Conservation (phyloP, 495 filamentous ascomycete species). For the Cairneyella variabilis region DNA sequence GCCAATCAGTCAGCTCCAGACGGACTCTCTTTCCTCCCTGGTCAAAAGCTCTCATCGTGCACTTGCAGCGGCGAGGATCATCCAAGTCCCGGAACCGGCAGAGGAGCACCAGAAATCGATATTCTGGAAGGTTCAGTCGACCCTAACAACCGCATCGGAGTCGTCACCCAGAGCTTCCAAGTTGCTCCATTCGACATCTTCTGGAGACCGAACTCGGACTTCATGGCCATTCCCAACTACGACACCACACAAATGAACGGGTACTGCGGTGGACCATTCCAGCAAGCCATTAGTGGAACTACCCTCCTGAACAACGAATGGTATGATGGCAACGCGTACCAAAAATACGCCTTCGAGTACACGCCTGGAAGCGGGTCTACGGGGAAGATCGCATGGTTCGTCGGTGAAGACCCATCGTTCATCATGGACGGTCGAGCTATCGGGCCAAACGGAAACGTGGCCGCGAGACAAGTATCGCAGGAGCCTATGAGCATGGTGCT, state of each 20-base stretch:
- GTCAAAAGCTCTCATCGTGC: slow-evolving; percentile 69
- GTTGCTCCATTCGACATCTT: slow-evolving; percentile 73
- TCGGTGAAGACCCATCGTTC: slow-evolving; percentile 63
- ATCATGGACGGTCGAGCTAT: slow-evolving; percentile 63
- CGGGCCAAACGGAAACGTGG: slow-evolving; percentile 69
- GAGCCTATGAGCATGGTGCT: slow-evolving; percentile 71
- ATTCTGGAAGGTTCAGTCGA: slow-evolving; percentile 65
- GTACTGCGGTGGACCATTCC: slow-evolving; percentile 64
- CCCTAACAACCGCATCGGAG: slow-evolving; percentile 43
- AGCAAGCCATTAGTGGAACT: slow-evolving; percentile 69
- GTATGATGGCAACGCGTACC: slow-evolving; percentile 71
- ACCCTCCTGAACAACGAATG: slow-evolving; percentile 71
- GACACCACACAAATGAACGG: slow-evolving; percentile 57
- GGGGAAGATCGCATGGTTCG: slow-evolving; percentile 66
- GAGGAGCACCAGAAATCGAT: slow-evolving; percentile 75
- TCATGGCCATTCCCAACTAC: slow-evolving; percentile 58
- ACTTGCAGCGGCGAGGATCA: slow-evolving; percentile 64
- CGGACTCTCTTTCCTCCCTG: slow-evolving; percentile 65
- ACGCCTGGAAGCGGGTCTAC: slow-evolving; percentile 50
- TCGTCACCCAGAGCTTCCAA: slow-evolving; percentile 69
- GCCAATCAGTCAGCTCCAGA: slow-evolving; percentile 67
- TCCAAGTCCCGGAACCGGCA: slow-evolving; percentile 63
- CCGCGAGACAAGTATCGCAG: slow-evolving; percentile 59
- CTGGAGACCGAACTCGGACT: slow-evolving; percentile 64
- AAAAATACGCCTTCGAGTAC: slow-evolving; percentile 74